Evolutionary conservation across 164 flowering plant species (phyloP).

Genomic region (Annona squamosa): DNA sequence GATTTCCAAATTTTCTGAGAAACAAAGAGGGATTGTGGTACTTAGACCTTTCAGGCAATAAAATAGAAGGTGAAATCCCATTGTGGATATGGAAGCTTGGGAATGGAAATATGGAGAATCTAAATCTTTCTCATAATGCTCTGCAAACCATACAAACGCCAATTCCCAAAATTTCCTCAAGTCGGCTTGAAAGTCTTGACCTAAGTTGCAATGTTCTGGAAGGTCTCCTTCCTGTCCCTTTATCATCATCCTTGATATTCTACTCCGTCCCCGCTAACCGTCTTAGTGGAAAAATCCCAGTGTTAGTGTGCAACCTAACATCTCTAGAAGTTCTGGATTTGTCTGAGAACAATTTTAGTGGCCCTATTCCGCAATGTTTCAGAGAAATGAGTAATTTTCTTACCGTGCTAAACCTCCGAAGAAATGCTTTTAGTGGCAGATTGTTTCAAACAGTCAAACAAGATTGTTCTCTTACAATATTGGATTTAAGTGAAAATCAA

Average conservation of each 20-base stretch:
- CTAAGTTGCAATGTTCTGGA: background rate
- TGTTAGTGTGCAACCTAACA: too few species aligned
- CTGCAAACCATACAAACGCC: background rate
- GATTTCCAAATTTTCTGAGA: background rate
- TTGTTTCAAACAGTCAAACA: too few species aligned
- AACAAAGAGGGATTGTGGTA: background rate
- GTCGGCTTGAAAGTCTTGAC: background rate
- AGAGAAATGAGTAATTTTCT: background rate
- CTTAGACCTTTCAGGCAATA: background rate
- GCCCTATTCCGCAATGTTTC: background rate
- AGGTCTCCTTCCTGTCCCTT: background rate
- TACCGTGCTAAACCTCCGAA: background rate
- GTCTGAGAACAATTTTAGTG: background rate
- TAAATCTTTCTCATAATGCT: background rate
- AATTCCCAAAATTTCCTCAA: background rate
- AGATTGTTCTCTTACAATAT: too few species aligned
- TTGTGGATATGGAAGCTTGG: conserved; percentile 1
- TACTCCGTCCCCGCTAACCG: background rate
- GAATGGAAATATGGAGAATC: background rate
- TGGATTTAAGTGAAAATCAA: too few species aligned
- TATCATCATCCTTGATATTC: too few species aligned
- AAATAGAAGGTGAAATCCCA: background rate
- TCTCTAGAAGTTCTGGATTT: too few species aligned
- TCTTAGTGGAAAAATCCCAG: too few species aligned
- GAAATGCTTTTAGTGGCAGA: background rate